Conservation (phyloP, 1,139 yeast species). For the Suhomyces atakaporum region DNA sequence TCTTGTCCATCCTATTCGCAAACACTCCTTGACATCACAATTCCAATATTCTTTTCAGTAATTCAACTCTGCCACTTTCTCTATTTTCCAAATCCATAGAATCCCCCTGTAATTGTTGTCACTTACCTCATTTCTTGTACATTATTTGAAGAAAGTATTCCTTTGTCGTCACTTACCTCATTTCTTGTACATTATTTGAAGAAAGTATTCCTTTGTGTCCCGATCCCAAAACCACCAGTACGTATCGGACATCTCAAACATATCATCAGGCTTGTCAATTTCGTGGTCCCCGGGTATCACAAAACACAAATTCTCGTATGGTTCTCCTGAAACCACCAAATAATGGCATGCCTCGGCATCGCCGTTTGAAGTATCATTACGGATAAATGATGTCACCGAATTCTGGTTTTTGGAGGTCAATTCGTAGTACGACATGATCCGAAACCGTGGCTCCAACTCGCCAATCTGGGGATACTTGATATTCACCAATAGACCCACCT, state of each 20-base stretch:
- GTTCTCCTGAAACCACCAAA: slow-evolving; percentile 77
- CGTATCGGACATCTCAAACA: slow-evolving; percentile 36
- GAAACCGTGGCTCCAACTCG: slow-evolving; percentile 66
- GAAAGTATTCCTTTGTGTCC: slow-evolving; percentile 65
- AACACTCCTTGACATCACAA: too few species aligned
- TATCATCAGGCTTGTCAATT: slow-evolving; percentile 44
- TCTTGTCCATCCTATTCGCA: too few species aligned
- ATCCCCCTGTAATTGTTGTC: too few species aligned
- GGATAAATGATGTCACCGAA: slow-evolving; percentile 26
- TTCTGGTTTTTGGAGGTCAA: slow-evolving; percentile 49
- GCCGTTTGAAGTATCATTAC: slow-evolving; percentile 31
- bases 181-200: slow-evolving; percentile 62
- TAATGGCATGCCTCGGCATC: slow-evolving; percentile 53
- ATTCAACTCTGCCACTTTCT: too few species aligned
- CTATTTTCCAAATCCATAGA: too few species aligned
- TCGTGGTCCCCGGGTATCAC: slow-evolving; percentile 64
- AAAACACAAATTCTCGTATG: slow-evolving; percentile 75
- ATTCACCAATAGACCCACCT: slow-evolving; percentile 63
- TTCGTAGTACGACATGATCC: slow-evolving; percentile 77
- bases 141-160: neutral
- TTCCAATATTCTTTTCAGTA: too few species aligned
- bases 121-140: too few species aligned
- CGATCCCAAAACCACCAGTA: slow-evolving; percentile 74
- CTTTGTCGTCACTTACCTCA: slow-evolving; percentile 1
- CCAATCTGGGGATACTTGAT: slow-evolving; percentile 56